Evolutionary conservation across 768 basidiomycete genomes (phyloP).

Genomic region (Boletus barrowsii): DNA sequence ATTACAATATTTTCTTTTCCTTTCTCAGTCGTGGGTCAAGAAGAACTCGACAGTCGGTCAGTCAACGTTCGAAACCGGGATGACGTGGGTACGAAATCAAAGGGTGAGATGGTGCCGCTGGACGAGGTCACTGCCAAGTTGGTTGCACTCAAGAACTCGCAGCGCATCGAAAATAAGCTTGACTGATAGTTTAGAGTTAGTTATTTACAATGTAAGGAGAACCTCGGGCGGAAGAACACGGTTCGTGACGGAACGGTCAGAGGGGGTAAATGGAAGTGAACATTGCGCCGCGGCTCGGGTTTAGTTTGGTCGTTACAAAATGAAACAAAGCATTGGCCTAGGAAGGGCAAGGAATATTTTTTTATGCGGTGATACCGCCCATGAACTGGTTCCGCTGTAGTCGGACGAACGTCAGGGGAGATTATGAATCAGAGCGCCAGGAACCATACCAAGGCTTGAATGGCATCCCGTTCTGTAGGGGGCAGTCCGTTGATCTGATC

Average conservation of each 20-base stretch:
- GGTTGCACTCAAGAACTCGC: slow-evolving; percentile 61
- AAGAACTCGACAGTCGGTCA: slow-evolving; percentile 79
- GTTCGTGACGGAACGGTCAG: not conserved
- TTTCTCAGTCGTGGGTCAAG: slow-evolving; percentile 83
- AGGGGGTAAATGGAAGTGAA: not conserved
- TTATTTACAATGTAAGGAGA: slow-evolving; percentile 1
- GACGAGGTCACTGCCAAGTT: slow-evolving; percentile 71
- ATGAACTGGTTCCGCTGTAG: slow-evolving; percentile 35
- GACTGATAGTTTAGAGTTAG: slow-evolving; percentile 22
- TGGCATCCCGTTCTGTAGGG: slow-evolving; percentile 72
- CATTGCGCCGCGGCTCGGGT: not conserved
- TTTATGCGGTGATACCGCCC: slow-evolving; percentile 30
- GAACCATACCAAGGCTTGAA: slow-evolving; percentile 69
- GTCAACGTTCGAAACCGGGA: slow-evolving; percentile 97
- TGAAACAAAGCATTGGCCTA: not conserved
- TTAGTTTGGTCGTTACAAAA: not conserved
- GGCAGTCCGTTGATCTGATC: slow-evolving; percentile 84
- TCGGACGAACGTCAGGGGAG: not conserved
- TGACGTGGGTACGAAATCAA: slow-evolving; percentile 82
- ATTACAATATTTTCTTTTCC: not conserved
- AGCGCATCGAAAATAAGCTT: slow-evolving; percentile 54
- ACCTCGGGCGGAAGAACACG: not conserved
- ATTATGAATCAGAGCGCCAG: not conserved
- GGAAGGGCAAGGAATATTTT: not conserved
- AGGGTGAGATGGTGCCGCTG: slow-evolving; percentile 70